Evolutionary conservation across 768 basidiomycete genomes (phyloP).

Genomic region (Kwoniella heveanensis): DNA sequence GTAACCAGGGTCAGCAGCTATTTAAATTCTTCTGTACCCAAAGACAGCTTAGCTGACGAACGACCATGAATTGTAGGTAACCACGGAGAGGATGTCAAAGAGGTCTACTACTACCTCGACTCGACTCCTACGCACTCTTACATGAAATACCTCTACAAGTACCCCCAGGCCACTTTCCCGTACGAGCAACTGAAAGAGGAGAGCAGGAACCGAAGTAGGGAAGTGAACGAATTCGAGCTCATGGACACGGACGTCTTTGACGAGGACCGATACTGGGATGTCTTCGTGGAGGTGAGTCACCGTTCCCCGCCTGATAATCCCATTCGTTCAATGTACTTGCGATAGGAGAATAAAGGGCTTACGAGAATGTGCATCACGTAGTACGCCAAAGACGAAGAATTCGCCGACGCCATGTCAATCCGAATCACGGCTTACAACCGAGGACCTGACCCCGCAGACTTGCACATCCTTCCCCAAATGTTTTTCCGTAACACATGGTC

Average conservation of each 20-base stretch:
- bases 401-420: conserved; percentile 82
- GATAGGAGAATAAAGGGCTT: conserved; percentile 15
- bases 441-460: conserved; percentile 87
- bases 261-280: conserved; percentile 95
- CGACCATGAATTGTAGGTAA: conserved; percentile 66
- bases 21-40: background rate
- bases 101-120: conserved; percentile 97
- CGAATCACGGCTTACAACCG: conserved; percentile 96
- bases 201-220: conserved; percentile 75
- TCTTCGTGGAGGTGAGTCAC: conserved; percentile 84
- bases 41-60: conserved; percentile 1
- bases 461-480: conserved; percentile 92
- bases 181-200: conserved; percentile 91
- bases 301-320: no score
- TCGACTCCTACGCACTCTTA: conserved; percentile 98
- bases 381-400: conserved; percentile 97
- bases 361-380: conserved; percentile 51
- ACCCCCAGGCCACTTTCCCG: conserved; percentile 86
- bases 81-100: conserved; percentile 99
- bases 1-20: conserved; percentile 66
- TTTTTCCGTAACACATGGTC: conserved; percentile 99
- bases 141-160: conserved; percentile 99
- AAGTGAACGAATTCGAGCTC: conserved; percentile 90
- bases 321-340: no score
- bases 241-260: conserved; percentile 89